A percentile compares a stretch with the other conserved stretches of the same genome.
Evolutionary conservation across 2,329 filamentous ascomycete species (phyloP).

Genomic region (Chaetomiaceae sp.): DNA sequence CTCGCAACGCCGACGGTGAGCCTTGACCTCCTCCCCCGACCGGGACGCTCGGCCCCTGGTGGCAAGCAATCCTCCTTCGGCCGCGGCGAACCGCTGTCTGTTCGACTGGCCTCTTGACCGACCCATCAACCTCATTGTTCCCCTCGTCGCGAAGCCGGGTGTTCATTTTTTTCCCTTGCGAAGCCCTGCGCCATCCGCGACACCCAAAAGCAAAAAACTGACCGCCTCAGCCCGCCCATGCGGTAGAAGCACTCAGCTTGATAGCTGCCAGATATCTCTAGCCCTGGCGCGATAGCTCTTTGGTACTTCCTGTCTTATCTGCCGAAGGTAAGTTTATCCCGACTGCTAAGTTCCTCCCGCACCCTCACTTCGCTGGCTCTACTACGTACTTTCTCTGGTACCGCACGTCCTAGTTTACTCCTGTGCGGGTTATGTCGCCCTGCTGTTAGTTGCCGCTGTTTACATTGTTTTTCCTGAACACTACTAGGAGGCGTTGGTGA

Average conservation of each 20-base stretch:
- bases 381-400: not conserved
- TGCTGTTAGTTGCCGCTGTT: not conserved
- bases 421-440: not conserved
- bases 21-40: not conserved
- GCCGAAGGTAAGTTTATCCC: slow-evolving; percentile 16
- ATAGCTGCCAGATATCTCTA: slow-evolving; percentile 8
- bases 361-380: slow-evolving; percentile 3
- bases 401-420: not conserved
- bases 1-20: not conserved
- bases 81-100: not conserved
- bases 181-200: too few relatives aligned
- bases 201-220: not conserved
- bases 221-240: slow-evolving; percentile 1
- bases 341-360: slow-evolving; percentile 10
- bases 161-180: too few relatives aligned
- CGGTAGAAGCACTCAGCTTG: slow-evolving; percentile 2
- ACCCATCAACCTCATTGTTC: too few relatives aligned
- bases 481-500: not conserved
- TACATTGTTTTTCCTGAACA: not conserved
- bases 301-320: slow-evolving; percentile 13
- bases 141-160: too few relatives aligned
- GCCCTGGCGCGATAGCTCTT: slow-evolving; percentile 18
- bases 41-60: slow-evolving; percentile 2
- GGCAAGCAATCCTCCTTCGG: not conserved
- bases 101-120: too few relatives aligned